Base-by-base conservation (phyloP, 768 basidiomycete genomes). In the Pholiota molesta region DNA sequence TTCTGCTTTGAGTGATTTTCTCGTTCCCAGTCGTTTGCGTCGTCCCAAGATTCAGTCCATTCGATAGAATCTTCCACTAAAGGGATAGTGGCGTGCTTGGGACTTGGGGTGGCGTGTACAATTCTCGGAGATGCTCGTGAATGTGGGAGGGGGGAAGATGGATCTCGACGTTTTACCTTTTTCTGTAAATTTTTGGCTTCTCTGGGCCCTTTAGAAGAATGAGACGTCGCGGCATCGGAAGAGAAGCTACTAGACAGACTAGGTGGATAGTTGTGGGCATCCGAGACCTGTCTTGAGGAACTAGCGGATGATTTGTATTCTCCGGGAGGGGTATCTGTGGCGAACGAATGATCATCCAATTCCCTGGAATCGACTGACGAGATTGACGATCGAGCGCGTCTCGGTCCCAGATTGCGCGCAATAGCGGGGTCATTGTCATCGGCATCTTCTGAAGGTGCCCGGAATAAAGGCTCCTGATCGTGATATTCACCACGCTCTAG, bases 381-480 rank as follows among this genome's bases (percentile, higher is more conserved):
- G 40, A 72, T 73, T 17, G 83, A 78, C 47, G 65, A 73, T 31
- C 75, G 70, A n/a, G 69, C 65, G 13, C 64, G 69, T 11, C 74
- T 76, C 8, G 75, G 79, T 57, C 79, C 80, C 65, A 87, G 84
- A 45, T 87, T 71, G 66, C 87, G 84, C 57, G 73, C 61, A 28
- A 31, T 70, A 52, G 70, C 62, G 26, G 62, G 55, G 54, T 73
- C 76, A 51, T 84, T 80, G 55, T 84, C 83, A 37, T 85, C 85
- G 16, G 88, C 86, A 21, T 86, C 84, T 57, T 82, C 77, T n/a
- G 78, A 77, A 17, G 76, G 70, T 1, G 76, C 78, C 19, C 74
- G 72, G 70, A 91, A 91, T 7, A 93, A 77, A 19, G 91, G 91
- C 69, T 90, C 85, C 55, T 77, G 77, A 63, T 86, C 87, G 2